Conservation (phyloP, 129 eudicot genomes). For the Rutidosis leptorrhynchoides region DNA sequence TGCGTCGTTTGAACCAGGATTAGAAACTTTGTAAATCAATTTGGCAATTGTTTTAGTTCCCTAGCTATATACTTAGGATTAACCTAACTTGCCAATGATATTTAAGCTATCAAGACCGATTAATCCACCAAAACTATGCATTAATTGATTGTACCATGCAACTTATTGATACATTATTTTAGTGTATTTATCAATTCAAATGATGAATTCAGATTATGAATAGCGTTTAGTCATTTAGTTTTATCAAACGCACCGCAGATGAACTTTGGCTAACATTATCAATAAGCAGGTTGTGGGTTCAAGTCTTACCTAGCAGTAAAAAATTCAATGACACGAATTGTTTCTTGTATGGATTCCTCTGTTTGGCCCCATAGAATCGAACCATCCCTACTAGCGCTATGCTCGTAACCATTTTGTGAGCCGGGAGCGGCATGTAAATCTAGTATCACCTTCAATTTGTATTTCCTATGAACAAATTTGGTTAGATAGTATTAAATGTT, state of each 20-base stretch:
- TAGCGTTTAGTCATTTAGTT: too few species aligned
- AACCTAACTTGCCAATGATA: too few species aligned
- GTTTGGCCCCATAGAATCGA: conserved; percentile 66
- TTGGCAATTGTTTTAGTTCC: too few species aligned
- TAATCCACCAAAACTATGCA: too few species aligned
- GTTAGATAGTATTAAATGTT: not conserved
- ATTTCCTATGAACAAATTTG: conserved; percentile 39
- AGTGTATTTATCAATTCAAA: too few species aligned
- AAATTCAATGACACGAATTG: conserved; percentile 57
- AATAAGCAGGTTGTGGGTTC: not conserved
- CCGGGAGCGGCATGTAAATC: conserved; percentile 86
- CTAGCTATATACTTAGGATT: too few species aligned
- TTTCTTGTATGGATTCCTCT: conserved; percentile 47
- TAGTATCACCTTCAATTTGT: conserved; percentile 55
- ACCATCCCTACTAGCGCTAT: conserved; percentile 60
- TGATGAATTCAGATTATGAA: too few species aligned
- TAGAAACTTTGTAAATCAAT: not conserved
- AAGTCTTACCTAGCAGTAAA: conserved; percentile 45
- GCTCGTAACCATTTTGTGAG: conserved; percentile 76
- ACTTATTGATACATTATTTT: too few species aligned
- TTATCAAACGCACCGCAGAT: too few species aligned
- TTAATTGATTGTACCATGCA: too few species aligned
- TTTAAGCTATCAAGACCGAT: too few species aligned
- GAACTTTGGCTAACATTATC: too few species aligned
- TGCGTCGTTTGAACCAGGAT: not conserved